These are phyloP conservation scores for Euphorbia tirucalli DNA, from an alignment of 345 rosid species.

Conservation along the genomic window DNA sequence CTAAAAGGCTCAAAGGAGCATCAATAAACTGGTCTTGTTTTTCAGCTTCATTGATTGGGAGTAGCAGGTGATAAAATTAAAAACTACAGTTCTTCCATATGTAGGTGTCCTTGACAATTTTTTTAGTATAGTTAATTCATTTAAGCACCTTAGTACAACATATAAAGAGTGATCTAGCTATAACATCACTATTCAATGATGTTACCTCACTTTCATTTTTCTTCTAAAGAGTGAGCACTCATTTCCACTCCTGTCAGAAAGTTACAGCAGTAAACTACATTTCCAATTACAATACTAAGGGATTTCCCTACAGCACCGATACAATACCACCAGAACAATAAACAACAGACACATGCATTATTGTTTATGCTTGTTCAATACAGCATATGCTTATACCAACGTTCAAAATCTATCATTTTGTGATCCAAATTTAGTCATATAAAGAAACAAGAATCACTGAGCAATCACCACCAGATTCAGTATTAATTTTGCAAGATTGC, in stretches of 20 bases:
- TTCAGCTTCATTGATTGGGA: background rate
- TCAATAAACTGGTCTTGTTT: background rate
- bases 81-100: background rate
- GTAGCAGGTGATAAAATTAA: background rate
- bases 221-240: background rate
- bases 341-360: background rate
- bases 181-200: background rate
- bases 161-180: background rate
- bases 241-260: background rate
- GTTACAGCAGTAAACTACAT: background rate
- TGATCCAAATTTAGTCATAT: background rate
- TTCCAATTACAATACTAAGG: background rate
- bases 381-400: background rate
- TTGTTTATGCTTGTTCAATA: conserved; percentile 1
- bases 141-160: background rate
- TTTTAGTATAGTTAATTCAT: background rate
- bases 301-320: background rate
- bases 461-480: background rate
- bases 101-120: background rate
- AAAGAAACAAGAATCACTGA: background rate
- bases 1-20: background rate
- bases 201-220: background rate
- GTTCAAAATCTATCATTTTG: background rate
- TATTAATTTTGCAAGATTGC: background rate
- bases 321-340: background rate